These are phyloP conservation scores for Arxiozyma bovina DNA, from an alignment of 1,139 yeast species.

Conservation along the genomic window DNA sequence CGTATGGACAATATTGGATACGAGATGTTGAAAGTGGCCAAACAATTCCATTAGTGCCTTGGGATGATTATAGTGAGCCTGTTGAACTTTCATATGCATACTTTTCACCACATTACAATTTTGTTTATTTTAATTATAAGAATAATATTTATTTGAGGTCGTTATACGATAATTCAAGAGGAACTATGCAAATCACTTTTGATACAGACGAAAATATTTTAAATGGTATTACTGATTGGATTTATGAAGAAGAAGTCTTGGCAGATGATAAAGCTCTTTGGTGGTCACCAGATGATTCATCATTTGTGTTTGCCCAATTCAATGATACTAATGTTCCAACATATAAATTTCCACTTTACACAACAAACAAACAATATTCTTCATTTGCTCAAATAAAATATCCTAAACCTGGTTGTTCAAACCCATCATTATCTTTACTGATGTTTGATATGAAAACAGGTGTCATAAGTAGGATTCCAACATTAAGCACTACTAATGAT, in stretches of 20 bases:
- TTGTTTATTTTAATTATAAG: conserved; percentile 58
- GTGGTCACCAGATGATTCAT: conserved; percentile 77
- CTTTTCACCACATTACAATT: conserved; percentile 68
- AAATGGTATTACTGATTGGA: conserved; percentile 94
- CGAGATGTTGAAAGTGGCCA: conserved; percentile 36
- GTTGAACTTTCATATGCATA: conserved; percentile 42
- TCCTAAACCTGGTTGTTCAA: conserved; percentile 79
- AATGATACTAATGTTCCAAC: conserved; percentile 65
- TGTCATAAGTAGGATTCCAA: conserved; percentile 23
- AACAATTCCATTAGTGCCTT: conserved; percentile 37
- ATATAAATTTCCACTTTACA: conserved; percentile 57
- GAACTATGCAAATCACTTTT: conserved; percentile 47
- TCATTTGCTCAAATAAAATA: conserved; percentile 64
- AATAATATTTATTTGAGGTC: conserved; percentile 55
- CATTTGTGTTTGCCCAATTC: conserved; percentile 54
- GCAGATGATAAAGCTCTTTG: conserved; percentile 59
- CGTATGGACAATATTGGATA: conserved; percentile 59
- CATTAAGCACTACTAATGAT: conserved; percentile 38
- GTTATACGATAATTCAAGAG: conserved; percentile 32
- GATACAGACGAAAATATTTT: conserved; percentile 62
- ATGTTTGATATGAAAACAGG: conserved; percentile 36
- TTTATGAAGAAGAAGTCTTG: conserved; percentile 87
- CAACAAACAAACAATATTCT: conserved; percentile 40
- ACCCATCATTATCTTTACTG: conserved; percentile 52
- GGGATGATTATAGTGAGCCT: conserved; percentile 22